Evolutionary conservation across 169 alveolate genomes (phyloP).

Genomic region (Plasmodium sp.): DNA sequence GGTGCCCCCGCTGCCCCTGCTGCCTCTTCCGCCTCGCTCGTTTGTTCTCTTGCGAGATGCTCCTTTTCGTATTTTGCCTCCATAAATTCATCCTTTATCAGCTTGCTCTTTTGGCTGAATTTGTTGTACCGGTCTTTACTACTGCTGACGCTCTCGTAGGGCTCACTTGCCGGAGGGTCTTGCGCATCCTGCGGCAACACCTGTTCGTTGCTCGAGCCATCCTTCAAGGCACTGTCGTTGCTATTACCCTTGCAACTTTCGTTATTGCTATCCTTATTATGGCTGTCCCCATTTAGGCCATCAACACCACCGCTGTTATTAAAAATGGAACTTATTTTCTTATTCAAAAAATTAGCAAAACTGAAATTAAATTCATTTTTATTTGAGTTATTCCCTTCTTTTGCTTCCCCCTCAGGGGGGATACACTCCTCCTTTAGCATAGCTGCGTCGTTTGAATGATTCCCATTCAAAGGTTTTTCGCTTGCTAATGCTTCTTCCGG

Average conservation of each 20-base stretch:
- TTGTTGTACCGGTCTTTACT: background rate
- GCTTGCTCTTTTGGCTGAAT: background rate
- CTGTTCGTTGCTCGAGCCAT: background rate
- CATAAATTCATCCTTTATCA: background rate
- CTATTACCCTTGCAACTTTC: background rate
- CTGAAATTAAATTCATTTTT: conserved; percentile 1
- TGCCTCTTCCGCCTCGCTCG: background rate
- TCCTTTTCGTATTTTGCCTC: background rate
- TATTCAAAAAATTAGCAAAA: conserved; percentile 7
- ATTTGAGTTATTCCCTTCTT: background rate
- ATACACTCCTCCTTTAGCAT: background rate
- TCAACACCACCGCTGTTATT: background rate
- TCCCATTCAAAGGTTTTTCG: background rate
- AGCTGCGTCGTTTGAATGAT: background rate
- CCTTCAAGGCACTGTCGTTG: background rate
- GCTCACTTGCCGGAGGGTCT: background rate
- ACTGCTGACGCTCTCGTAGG: background rate
- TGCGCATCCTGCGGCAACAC: background rate
- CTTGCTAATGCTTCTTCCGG: background rate
- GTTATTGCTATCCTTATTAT: background rate
- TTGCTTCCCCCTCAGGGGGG: background rate
- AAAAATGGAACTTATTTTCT: conserved; percentile 7
- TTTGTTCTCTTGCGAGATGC: background rate
- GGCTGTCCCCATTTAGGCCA: background rate
- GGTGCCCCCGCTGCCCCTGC: background rate